Percentiles rank a stretch among this genome's conserved stretches.
phyloP scores from a whole-genome alignment of 768 basidiomycete genomes.

The Rhodotorula diobovata region DNA sequence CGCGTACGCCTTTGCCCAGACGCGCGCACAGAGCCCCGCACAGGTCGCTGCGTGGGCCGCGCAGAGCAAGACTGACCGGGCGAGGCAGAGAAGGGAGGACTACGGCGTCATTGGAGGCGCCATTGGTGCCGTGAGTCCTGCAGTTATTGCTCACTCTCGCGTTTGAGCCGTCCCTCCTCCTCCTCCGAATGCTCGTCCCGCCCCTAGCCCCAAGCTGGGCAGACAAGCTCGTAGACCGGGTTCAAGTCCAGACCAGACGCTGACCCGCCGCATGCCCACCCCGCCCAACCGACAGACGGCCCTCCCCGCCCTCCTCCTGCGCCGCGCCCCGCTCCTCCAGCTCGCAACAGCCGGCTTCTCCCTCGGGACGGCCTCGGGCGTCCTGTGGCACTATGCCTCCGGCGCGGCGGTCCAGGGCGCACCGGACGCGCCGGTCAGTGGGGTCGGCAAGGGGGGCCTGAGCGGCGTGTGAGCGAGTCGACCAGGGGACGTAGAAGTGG shows the following conservation, averaged over 20 bases:
- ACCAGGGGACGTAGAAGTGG: no score
- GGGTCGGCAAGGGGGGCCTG: not conserved
- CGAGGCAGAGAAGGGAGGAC: slow-evolving; percentile 8
- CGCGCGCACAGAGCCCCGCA: not conserved
- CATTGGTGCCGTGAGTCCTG: slow-evolving; percentile 7
- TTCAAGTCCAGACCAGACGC: no score
- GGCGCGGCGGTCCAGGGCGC: no score
- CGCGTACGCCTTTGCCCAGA: slow-evolving; percentile 2
- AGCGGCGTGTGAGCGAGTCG: not conserved
- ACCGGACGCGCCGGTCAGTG: not conserved
- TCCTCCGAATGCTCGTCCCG: no score
- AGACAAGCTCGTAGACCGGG: no score
- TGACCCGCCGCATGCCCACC: not conserved
- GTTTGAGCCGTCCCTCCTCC: no score
- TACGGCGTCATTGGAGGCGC: slow-evolving; percentile 15
- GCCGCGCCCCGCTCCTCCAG: slow-evolving; percentile 2
- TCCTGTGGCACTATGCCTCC: not conserved
- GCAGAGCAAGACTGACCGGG: not conserved
- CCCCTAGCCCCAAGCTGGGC: no score
- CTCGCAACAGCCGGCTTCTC: slow-evolving; percentile 1
- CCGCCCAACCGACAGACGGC: not conserved
- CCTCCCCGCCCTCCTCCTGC: slow-evolving; percentile 13
- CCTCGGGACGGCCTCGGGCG: slow-evolving; percentile 8
- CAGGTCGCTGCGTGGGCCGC: not conserved
- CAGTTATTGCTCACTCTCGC: not conserved